A percentile compares a stretch with the other conserved stretches of the same genome.
Evolutionary conservation across 176 grass and related monocot genomes (phyloP).

Genomic region (Musa troglodytarum): DNA sequence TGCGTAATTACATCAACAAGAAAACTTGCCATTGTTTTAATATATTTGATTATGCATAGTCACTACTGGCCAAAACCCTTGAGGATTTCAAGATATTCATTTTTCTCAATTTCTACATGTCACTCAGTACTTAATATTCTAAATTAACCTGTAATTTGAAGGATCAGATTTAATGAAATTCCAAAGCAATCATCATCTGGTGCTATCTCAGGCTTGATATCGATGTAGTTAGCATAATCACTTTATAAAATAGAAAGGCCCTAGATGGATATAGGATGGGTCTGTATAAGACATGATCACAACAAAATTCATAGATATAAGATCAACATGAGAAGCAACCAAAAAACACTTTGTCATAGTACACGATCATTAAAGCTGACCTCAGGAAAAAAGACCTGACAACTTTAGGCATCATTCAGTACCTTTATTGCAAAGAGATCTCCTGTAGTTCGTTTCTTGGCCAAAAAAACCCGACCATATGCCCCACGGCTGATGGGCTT

Average conservation of each 20-base stretch:
- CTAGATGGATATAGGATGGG: no score
- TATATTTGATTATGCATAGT: no score
- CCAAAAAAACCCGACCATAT: conserved; percentile 97
- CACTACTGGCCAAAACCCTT: no score
- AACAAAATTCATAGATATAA: neutral
- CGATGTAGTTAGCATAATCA: no score
- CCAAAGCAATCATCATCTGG: no score
- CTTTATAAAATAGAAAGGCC: no score
- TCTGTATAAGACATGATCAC: neutral
- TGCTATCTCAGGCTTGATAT: no score
- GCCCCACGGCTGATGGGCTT: conserved; percentile 98
- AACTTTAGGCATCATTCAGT: conserved; percentile 5
- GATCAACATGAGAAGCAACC: neutral
- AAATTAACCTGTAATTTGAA: neutral
- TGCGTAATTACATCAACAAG: no score
- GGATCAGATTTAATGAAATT: neutral
- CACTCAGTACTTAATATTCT: neutral
- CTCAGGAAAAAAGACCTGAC: conserved; percentile 3
- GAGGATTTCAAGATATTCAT: neutral
- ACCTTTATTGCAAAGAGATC: conserved; percentile 99
- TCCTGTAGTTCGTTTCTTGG: conserved; percentile 98
- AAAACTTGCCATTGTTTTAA: no score
- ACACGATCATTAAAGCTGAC: neutral
- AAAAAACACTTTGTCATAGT: neutral
- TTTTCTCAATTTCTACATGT: neutral